These are phyloP conservation scores for Pinguiococcus pyrenoidosus DNA, from an alignment of 108 stramenopile genomes.

Conservation along the genomic window DNA sequence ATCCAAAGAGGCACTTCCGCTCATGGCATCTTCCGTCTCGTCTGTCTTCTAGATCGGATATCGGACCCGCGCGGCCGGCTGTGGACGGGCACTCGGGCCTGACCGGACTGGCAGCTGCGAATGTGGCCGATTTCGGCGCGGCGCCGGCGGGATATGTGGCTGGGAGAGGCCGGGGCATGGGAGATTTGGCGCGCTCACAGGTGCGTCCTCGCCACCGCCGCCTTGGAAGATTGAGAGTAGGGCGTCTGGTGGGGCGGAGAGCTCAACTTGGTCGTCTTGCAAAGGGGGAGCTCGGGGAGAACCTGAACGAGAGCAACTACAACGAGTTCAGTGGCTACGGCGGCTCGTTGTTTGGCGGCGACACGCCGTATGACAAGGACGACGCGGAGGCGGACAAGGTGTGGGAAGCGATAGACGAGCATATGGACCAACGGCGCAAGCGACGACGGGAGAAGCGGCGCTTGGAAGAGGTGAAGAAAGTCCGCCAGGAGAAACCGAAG, in stretches of 20 bases:
- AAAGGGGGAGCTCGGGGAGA: background rate
- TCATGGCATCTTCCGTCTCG: too few relatives aligned
- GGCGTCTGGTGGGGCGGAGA: constrained; percentile 6
- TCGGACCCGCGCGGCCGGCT: constrained; percentile 54
- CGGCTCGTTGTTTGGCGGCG: constrained; percentile 22
- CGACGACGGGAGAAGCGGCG: constrained; percentile 46
- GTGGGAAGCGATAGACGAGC: constrained; percentile 86
- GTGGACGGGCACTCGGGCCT: constrained; percentile 4
- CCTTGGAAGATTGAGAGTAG: background rate
- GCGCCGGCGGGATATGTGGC: constrained; percentile 71
- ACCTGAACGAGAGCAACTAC: constrained; percentile 29
- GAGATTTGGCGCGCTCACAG: constrained; percentile 23
- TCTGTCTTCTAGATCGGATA: too few relatives aligned
- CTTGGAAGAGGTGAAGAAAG: constrained; percentile 26
- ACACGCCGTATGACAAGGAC: constrained; percentile 68
- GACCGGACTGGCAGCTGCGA: background rate
- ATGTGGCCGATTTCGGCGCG: constrained; percentile 41
- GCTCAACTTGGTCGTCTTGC: background rate
- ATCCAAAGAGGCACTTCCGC: too few relatives aligned
- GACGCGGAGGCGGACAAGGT: constrained; percentile 90
- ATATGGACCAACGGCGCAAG: constrained; percentile 52
- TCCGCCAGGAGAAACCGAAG: constrained; percentile 18
- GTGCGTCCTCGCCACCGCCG: background rate
- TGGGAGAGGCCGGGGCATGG: constrained; percentile 60
- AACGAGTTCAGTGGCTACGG: constrained; percentile 31